Conservation (phyloP, 129 eudicot species). For the Saussurea involucrata region DNA sequence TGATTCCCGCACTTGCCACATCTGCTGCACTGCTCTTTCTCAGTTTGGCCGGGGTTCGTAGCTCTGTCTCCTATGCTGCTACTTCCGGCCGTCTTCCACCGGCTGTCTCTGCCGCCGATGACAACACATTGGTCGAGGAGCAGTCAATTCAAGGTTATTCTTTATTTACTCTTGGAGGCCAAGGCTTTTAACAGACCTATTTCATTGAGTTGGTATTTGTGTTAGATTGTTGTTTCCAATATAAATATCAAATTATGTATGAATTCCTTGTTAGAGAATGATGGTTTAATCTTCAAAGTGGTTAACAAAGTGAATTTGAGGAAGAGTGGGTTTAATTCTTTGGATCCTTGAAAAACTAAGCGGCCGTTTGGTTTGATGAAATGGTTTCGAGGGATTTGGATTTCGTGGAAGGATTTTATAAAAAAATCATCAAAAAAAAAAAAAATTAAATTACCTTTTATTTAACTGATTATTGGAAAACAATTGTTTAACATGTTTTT, state of each 20-base stretch:
- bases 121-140: conserved; percentile 12
- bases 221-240: neutral
- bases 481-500: too few relatives aligned
- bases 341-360: neutral
- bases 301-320: neutral
- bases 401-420: too few relatives aligned
- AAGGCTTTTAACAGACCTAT: neutral
- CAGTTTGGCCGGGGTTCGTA: conserved; percentile 39
- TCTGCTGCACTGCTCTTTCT: conserved; percentile 46
- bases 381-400: too few relatives aligned
- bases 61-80: conserved; percentile 41
- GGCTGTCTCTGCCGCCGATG: conserved; percentile 9
- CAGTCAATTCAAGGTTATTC: conserved; percentile 41
- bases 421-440: too few relatives aligned
- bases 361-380: too few relatives aligned
- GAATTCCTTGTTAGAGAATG: neutral
- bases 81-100: conserved; percentile 40
- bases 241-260: conserved; percentile 1
- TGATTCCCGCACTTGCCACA: conserved; percentile 37
- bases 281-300: neutral
- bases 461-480: too few relatives aligned
- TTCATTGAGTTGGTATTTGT: neutral
- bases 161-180: conserved; percentile 1
- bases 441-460: too few relatives aligned
- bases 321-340: neutral